phyloP scores from a whole-genome alignment of 192 early-diverging fungal genomes.

The Mortierella claussenii region DNA sequence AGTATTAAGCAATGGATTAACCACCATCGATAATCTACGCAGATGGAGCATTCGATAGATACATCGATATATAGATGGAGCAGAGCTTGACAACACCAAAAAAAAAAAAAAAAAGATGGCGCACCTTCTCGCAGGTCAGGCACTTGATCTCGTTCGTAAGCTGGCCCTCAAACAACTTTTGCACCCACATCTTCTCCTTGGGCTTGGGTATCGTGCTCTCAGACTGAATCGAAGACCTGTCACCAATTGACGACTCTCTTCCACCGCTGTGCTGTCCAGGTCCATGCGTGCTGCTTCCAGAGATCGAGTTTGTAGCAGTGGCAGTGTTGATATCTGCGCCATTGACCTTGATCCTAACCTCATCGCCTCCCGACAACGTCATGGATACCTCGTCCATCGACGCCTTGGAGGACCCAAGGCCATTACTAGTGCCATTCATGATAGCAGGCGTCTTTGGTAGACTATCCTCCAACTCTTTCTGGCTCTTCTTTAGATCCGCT shows the following conservation, averaged over 20 bases:
- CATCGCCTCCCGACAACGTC: conserved; percentile 39
- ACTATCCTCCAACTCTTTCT: conserved; percentile 35
- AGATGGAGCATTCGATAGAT: too few relatives aligned
- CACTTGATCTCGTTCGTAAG: conserved; percentile 98
- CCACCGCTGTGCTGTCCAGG: conserved; percentile 6
- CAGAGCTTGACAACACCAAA: background rate
- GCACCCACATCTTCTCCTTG: conserved; percentile 85
- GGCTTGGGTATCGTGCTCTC: conserved; percentile 47
- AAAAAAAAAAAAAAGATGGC: conserved; percentile 1
- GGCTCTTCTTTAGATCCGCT: conserved; percentile 68
- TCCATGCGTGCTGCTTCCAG: conserved; percentile 20
- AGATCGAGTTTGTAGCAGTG: conserved; percentile 1
- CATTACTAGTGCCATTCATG: conserved; percentile 13
- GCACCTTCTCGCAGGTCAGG: conserved; percentile 92
- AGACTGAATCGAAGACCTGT: conserved; percentile 47
- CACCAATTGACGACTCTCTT: conserved; percentile 42
- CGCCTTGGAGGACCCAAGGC: background rate
- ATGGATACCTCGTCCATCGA: conserved; percentile 35
- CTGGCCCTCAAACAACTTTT: conserved; percentile 94
- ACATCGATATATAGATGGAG: too few relatives aligned
- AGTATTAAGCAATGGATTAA: too few relatives aligned
- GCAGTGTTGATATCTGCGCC: conserved; percentile 31
- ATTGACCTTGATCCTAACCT: conserved; percentile 48
- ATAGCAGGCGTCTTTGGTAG: conserved; percentile 6
- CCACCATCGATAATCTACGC: too few relatives aligned